Evolutionary conservation across 78 protist species (phyloP), one percentile per base, ranked within the genome.

Genomic region (Isochrysis galbana): DNA sequence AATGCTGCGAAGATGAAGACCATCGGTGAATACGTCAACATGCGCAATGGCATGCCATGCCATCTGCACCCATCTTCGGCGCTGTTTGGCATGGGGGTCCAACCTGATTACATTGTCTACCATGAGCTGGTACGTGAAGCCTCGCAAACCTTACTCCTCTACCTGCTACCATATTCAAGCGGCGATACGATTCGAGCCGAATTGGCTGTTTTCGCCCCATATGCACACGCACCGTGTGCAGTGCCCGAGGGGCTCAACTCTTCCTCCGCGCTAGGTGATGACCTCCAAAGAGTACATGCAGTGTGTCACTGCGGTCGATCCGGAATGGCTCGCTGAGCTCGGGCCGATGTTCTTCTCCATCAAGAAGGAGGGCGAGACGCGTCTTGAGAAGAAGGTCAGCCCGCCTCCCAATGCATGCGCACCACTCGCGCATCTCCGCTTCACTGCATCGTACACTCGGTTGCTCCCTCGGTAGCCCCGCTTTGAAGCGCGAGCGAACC

Each of bases 241-340:
- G 44, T 98, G 67, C 98, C 94, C 90, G 96, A 95, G 89, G 99
- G 98, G 93, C 93, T 96, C 67, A 99, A 97, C 32, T 45, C 89
- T 42, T 97, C 99, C 41, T 93, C 96, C 41, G n/a, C n/a, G n/a
- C n/a, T n/a, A n/a, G 7, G 45, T 51, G 39, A 42, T 90, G 41
- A 26, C 92, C 4, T 29, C 80, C 51, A 55, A 25, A 78, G 89
- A 80, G 72, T 91, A 46, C 90, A 93, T 99, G 99, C 96, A 93
- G 94, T 87, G 94, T 26, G 99, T 98, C 55, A 98, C 99, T 1
- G 97, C 97, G 1, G 99, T 99, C n/a, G 99, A 99, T 41, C 97
- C 98, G 29, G 54, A 70, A 38, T 99, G 99, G 99, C 96, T 99
- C 26, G 99, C 98, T 2, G 98, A 98, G 91, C 72, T 91, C 23